Evolutionary conservation across 331 rosid genomes (phyloP).

Genomic region (Quercus tomentella): DNA sequence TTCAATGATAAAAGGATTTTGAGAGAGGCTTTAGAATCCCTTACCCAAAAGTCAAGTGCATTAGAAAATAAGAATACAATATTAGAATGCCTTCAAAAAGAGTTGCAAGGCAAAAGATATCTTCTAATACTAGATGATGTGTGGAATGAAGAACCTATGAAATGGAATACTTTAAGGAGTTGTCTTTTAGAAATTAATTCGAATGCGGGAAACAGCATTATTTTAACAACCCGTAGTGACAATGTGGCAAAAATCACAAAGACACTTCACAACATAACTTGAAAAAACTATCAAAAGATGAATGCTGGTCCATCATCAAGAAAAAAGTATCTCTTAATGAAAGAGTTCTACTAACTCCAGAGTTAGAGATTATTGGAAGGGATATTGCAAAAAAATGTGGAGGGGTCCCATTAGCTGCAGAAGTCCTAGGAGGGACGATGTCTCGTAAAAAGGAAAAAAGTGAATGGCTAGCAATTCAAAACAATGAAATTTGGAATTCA

Average conservation of each 20-base stretch:
- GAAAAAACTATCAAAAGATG: neutral
- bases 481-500: neutral
- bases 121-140: neutral
- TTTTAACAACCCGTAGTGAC: neutral
- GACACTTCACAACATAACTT: neutral
- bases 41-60: neutral
- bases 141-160: neutral
- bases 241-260: neutral
- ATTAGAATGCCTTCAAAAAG: neutral
- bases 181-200: neutral
- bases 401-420: neutral
- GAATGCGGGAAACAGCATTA: neutral
- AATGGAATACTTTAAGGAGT: neutral
- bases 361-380: neutral
- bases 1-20: neutral
- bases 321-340: neutral
- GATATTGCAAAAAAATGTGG: neutral
- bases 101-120: neutral
- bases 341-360: neutral
- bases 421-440: neutral
- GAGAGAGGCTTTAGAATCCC: too few relatives aligned
- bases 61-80: neutral
- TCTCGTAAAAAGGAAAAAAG: neutral
- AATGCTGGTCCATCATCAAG: neutral
- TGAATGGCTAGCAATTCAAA: neutral